phyloP scores from a whole-genome alignment of 2,329 filamentous ascomycete genomes.

The Claviceps sp. region DNA sequence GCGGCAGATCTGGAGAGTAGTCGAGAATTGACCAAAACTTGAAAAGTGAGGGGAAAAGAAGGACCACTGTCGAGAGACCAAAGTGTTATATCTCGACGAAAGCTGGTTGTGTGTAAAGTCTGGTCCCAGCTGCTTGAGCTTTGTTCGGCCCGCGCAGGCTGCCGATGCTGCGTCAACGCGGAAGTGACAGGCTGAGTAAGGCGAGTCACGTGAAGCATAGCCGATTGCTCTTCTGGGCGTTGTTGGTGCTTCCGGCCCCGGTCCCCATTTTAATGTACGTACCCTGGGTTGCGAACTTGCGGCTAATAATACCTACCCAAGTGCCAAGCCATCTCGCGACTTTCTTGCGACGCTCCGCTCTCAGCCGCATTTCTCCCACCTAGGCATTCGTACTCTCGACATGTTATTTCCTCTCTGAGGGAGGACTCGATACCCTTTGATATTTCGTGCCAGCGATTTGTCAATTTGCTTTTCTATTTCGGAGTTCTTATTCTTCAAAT shows the following conservation, averaged over 20 bases:
- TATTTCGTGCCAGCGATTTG: background rate
- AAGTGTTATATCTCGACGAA: background rate
- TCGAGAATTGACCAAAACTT: background rate
- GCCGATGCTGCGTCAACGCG: background rate
- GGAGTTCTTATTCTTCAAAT: background rate
- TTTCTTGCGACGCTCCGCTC: background rate
- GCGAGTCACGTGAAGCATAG: constrained; percentile 8
- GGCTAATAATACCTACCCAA: background rate
- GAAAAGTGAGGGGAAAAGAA: background rate
- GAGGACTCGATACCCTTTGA: background rate
- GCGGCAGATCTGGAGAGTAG: constrained; percentile 11
- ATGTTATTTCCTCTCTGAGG: background rate
- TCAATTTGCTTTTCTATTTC: background rate
- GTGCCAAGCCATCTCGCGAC: background rate
- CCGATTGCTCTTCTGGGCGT: background rate
- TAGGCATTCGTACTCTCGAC: background rate
- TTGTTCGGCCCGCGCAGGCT: background rate
- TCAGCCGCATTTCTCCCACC: background rate
- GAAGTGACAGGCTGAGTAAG: constrained; percentile 9
- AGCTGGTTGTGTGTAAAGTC: background rate
- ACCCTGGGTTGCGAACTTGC: background rate
- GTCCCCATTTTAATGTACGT: too few relatives aligned
- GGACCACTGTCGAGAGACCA: background rate
- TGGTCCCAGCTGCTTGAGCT: background rate
- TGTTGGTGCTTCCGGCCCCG: too few relatives aligned